Evolutionary conservation across 2,329 filamentous ascomycete species (phyloP).

Genomic region (Dothideomycetidae sp.): DNA sequence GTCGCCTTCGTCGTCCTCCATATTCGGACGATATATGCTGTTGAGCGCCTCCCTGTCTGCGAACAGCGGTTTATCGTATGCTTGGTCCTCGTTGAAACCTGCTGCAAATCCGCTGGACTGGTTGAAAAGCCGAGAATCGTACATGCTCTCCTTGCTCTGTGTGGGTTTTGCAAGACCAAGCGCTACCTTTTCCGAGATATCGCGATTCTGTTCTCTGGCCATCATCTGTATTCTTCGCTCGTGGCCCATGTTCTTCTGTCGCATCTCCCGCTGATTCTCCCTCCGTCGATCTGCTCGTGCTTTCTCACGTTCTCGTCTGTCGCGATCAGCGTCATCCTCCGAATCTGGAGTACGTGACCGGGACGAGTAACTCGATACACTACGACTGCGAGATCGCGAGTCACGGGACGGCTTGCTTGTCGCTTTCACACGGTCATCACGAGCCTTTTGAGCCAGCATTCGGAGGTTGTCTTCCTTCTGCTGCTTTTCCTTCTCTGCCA

Average conservation of each 20-base stretch:
- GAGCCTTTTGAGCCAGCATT: constrained; percentile 75
- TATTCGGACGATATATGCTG: constrained; percentile 77
- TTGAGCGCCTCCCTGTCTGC: constrained; percentile 88
- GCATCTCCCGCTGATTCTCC: constrained; percentile 77
- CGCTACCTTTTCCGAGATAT: constrained; percentile 94
- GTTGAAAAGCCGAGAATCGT: constrained; percentile 90
- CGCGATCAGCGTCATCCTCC: constrained; percentile 45
- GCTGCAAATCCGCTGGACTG: constrained; percentile 74
- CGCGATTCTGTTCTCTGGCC: constrained; percentile 87
- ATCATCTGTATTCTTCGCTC: constrained; percentile 85
- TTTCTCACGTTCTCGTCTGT: constrained; percentile 54
- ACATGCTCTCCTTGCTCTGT: constrained; percentile 85
- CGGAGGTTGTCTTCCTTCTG: constrained; percentile 89
- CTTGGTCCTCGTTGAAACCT: constrained; percentile 94
- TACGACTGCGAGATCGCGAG: constrained; percentile 15
- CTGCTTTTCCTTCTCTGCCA: constrained; percentile 91
- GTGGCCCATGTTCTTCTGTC: constrained; percentile 89
- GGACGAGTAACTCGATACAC: constrained; percentile 10
- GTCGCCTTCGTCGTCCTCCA: constrained; percentile 59
- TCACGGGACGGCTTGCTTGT: constrained; percentile 18
- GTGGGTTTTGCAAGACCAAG: constrained; percentile 90
- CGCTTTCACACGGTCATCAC: constrained; percentile 48
- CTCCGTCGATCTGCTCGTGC: constrained; percentile 62
- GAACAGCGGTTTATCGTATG: constrained; percentile 93
- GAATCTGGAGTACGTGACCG: constrained; percentile 29